Base-by-base conservation (phyloP, 1,284 basidiomycete species). In the Irpex rosettiformis region DNA sequence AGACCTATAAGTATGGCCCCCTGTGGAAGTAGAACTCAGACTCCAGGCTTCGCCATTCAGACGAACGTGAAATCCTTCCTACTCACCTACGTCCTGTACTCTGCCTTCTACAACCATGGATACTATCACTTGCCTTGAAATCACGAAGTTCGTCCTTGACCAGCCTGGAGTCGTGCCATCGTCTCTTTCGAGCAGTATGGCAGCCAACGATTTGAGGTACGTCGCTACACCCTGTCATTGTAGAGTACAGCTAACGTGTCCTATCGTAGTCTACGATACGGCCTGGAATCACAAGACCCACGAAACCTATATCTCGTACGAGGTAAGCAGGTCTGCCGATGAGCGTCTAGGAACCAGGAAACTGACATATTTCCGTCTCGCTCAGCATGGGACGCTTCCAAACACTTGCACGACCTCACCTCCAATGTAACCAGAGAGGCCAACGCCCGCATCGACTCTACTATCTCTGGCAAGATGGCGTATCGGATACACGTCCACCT, bases 401-500 rank as follows among this genome's bases (percentile, higher is more conserved):
- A 55, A 42, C 49, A 33, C 28, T 42, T 55, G 8, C 56, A 54
- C 27, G 40, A 45, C 51, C 40, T 13, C 5, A 33, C 25, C 8
- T 16, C 18, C 11, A 52, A 33, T 13, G n/a, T 45, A 11, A n/a
- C 52, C 22, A n/a, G 25, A 11, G 56, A 53, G 7, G 25, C 24
- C 21, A 51, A 51, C 18, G 24, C 27, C 11, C 48, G 27, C 25
- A 51, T 27, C 6, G 48, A 51, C 25, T 10, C 24, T 10, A 24
- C 21, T 10, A 28, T 51, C 18, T 24, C 48, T 11, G 48, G 2
- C 2, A 49, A 52, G 7, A 24, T 57, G 13, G 59, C 30, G 6
- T 60, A 60, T 29, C 43, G 42, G 2, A 57, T 57, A 22, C 56
- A 57, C 48, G 52, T 55, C 22, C 56, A 61, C 43, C 55, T 61